phyloP scores from a whole-genome alignment of 1,139 yeast species.

The Sugiyamaella xylanicola region DNA sequence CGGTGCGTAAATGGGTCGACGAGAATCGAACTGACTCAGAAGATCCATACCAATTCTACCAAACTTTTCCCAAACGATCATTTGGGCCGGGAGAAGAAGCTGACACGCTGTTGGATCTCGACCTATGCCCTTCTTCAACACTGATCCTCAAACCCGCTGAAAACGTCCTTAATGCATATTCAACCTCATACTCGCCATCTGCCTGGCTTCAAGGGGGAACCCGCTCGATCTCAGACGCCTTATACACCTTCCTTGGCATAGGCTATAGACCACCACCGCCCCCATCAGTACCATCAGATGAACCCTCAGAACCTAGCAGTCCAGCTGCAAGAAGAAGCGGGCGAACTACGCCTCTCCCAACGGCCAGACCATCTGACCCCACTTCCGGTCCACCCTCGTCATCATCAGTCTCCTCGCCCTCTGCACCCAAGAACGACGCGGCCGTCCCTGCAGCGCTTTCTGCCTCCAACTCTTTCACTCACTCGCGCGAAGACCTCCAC shows the following conservation, averaged over 20 bases:
- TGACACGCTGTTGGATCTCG: slow-evolving; percentile 50
- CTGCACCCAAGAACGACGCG: not conserved
- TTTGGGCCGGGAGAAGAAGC: slow-evolving; percentile 56
- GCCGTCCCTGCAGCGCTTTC: not conserved
- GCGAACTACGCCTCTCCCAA: slow-evolving; percentile 2
- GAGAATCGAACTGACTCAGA: slow-evolving; percentile 52
- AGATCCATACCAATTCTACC: slow-evolving; percentile 51
- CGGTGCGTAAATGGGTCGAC: slow-evolving; percentile 68
- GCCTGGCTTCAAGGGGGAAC: slow-evolving; percentile 31
- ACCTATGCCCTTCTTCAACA: slow-evolving; percentile 66
- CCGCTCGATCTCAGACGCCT: slow-evolving; percentile 31
- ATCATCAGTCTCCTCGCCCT: not conserved
- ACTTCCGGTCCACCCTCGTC: slow-evolving; percentile 3
- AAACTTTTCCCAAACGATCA: slow-evolving; percentile 49
- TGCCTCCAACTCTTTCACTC: not conserved
- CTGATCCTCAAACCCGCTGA: slow-evolving; percentile 59
- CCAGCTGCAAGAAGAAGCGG: not conserved
- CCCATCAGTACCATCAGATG: not conserved
- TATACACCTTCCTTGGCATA: slow-evolving; percentile 38
- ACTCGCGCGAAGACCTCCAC: slow-evolving; percentile 8
- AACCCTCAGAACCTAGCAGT: not conserved
- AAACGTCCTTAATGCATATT: slow-evolving; percentile 39
- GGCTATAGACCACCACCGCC: slow-evolving; percentile 32
- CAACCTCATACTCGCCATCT: slow-evolving; percentile 25
- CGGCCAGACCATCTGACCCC: slow-evolving; percentile 12